Conservation (phyloP, 345 rosid genomes). For the Odontarrhena argentea region DNA sequence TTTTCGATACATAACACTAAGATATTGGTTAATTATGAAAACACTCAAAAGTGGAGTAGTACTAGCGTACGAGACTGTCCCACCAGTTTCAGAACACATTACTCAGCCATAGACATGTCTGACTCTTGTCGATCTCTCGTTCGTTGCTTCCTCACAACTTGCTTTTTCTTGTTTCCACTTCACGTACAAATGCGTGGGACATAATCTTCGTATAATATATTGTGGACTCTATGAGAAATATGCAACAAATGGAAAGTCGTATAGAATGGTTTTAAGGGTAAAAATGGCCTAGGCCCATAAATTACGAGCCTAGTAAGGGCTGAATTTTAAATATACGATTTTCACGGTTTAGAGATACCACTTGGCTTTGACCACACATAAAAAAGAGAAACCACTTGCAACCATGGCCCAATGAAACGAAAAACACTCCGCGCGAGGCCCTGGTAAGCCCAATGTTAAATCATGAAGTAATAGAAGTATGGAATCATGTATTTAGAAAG, state of each 20-base stretch:
- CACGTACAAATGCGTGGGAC: background rate
- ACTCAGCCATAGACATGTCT: background rate
- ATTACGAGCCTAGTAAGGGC: no score
- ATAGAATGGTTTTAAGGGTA: background rate
- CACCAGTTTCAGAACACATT: slow-evolving; percentile 33
- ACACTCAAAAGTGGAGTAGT: slow-evolving; percentile 26
- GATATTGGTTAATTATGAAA: slow-evolving; percentile 14
- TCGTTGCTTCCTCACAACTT: slow-evolving; percentile 19
- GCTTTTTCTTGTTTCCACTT: background rate
- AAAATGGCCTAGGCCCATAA: no score
- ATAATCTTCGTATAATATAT: no score
- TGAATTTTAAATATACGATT: no score
- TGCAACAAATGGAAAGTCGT: background rate
- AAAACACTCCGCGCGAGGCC: no score
- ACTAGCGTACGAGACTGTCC: slow-evolving; percentile 32
- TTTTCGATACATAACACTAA: slow-evolving; percentile 5
- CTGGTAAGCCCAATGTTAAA: no score
- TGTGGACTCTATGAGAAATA: background rate
- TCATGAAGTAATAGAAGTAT: no score
- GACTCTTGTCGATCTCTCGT: slow-evolving; percentile 37
- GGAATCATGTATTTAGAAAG: no score
- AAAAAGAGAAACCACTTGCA: background rate
- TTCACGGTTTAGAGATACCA: no score
- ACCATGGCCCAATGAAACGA: background rate
- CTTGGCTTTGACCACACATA: no score